Evolutionary conservation across 768 basidiomycete species (phyloP).

Genomic region (Termitomyces sp.): DNA sequence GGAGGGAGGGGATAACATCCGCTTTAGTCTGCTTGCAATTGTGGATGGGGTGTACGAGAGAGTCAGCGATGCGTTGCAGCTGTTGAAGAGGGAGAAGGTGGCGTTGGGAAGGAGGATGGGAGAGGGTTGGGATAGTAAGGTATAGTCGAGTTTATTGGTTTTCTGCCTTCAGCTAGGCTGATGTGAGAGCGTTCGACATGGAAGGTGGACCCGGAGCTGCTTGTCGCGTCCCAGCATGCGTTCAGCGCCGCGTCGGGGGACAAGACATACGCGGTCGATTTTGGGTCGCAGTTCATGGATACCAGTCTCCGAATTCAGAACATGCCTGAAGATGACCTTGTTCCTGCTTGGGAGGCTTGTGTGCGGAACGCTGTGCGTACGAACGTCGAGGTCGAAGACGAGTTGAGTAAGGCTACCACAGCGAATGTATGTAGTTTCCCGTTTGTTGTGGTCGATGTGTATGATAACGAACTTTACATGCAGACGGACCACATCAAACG

Average conservation of each 20-base stretch:
- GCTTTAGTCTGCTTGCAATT: slow-evolving; percentile 58
- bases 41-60: slow-evolving; percentile 45
- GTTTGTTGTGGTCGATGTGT: neutral
- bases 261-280: slow-evolving; percentile 35
- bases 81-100: slow-evolving; percentile 41
- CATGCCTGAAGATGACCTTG: slow-evolving; percentile 32
- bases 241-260: slow-evolving; percentile 24
- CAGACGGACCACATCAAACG: slow-evolving; percentile 55
- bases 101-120: slow-evolving; percentile 41
- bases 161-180: neutral
- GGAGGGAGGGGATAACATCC: slow-evolving; percentile 40
- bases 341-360: slow-evolving; percentile 42
- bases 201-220: slow-evolving; percentile 36
- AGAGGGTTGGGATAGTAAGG: slow-evolving; percentile 32
- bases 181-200: neutral
- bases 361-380: slow-evolving; percentile 34
- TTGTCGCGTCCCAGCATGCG: slow-evolving; percentile 21
- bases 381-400: slow-evolving; percentile 44
- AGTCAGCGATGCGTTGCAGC: slow-evolving; percentile 48
- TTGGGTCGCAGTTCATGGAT: slow-evolving; percentile 39
- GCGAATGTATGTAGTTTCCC: slow-evolving; percentile 36
- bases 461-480: slow-evolving; percentile 1
- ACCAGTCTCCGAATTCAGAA: slow-evolving; percentile 39
- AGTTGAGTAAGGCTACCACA: slow-evolving; percentile 35
- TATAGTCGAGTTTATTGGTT: slow-evolving; percentile 3